These are phyloP conservation scores for Dujonia santamariae DNA, from an alignment of 1,139 yeast species.

Conservation along the genomic window DNA sequence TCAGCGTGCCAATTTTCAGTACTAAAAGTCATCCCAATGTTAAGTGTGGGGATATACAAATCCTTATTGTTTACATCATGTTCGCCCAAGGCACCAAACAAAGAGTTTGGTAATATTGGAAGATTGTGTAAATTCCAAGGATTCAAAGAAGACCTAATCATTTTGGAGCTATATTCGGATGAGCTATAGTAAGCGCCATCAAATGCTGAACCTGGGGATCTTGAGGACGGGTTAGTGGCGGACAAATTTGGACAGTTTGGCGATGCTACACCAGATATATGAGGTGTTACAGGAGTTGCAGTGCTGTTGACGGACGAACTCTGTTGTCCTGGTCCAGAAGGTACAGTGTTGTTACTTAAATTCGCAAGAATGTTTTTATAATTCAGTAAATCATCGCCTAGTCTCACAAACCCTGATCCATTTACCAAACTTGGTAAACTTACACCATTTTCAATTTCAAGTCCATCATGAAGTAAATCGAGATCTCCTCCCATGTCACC, in stretches of 20 bases:
- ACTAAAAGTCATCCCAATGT: slow-evolving; percentile 64
- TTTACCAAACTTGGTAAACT: slow-evolving; percentile 21
- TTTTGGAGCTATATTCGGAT: slow-evolving; percentile 17
- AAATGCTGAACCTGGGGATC: not conserved
- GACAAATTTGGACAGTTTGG: not conserved
- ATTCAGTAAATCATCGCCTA: slow-evolving; percentile 25
- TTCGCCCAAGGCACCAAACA: slow-evolving; percentile 37
- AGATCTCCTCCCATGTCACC: not conserved
- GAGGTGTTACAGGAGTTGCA: not conserved
- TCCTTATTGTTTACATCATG: slow-evolving; percentile 41
- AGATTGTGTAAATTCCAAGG: slow-evolving; percentile 76
- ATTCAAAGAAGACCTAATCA: slow-evolving; percentile 20
- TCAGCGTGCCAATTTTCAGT: slow-evolving; percentile 73
- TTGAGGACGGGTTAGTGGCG: not conserved
- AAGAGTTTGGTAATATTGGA: slow-evolving; percentile 54
- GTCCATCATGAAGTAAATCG: slow-evolving; percentile 18
- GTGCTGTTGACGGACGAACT: slow-evolving; percentile 2
- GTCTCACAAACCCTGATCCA: slow-evolving; percentile 24
- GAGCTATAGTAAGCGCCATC: slow-evolving; percentile 18
- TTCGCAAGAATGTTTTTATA: slow-evolving; percentile 20
- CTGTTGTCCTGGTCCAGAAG: not conserved
- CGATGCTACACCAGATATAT: not conserved
- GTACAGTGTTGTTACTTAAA: not conserved
- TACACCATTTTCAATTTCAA: slow-evolving; percentile 30
- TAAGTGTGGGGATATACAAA: slow-evolving; percentile 27